These are phyloP conservation scores for Chlorencoelia australis DNA, from an alignment of 2,329 filamentous ascomycete species.

Conservation along the genomic window DNA sequence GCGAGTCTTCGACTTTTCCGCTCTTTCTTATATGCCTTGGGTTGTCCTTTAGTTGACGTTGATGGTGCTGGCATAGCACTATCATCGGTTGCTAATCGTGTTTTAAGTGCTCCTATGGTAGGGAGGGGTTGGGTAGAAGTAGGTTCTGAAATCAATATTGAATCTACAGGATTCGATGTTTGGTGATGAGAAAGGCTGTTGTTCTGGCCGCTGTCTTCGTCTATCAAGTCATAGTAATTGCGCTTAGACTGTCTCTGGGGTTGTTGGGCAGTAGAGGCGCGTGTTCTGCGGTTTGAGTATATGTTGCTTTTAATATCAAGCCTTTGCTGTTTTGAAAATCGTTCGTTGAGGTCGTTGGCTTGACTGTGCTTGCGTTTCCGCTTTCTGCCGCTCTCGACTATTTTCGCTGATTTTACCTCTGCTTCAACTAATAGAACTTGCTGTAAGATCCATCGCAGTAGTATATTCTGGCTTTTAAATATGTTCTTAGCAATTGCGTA, in stretches of 20 bases:
- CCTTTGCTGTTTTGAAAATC: constrained; percentile 1
- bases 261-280: constrained; percentile 1
- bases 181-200: too few relatives aligned
- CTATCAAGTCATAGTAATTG: too few relatives aligned
- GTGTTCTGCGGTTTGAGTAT: background rate
- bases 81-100: too few relatives aligned
- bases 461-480: constrained; percentile 12
- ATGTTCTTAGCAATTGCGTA: constrained; percentile 11
- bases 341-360: constrained; percentile 1
- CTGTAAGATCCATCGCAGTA: constrained; percentile 24
- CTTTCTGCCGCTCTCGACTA: constrained; percentile 1
- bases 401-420: constrained; percentile 13
- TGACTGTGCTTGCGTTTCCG: constrained; percentile 1
- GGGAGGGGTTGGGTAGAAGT: too few relatives aligned
- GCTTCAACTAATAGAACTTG: constrained; percentile 25
- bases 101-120: too few relatives aligned
- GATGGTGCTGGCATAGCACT: background rate
- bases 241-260: background rate
- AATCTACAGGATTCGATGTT: too few relatives aligned
- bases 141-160: too few relatives aligned
- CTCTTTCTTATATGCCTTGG: background rate
- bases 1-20: constrained; percentile 3
- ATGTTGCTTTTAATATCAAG: background rate
- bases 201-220: too few relatives aligned
- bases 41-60: too few relatives aligned